A percentile compares a stretch with the other conserved stretches of the same genome.
phyloP scores from a whole-genome alignment of 805 yeast species.

The Hanseniaspora vineae region DNA sequence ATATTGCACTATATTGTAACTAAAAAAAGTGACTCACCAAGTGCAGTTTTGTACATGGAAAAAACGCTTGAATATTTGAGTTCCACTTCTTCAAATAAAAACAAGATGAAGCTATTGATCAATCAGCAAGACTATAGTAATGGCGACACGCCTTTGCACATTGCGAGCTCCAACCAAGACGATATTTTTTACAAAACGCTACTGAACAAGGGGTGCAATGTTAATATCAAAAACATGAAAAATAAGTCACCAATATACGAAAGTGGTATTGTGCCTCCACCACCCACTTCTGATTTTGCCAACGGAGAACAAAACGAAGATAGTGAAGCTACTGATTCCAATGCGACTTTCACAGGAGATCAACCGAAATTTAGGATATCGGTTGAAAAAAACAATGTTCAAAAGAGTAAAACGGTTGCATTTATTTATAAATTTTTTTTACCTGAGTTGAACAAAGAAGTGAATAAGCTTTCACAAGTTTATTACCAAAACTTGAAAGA shows the following conservation, averaged over 20 bases:
- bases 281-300: background rate
- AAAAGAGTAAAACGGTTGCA: background rate
- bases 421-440: background rate
- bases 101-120: background rate
- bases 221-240: constrained; percentile 7
- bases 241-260: background rate
- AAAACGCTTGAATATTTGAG: constrained; percentile 25
- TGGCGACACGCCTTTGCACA: constrained; percentile 1
- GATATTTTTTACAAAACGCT: constrained; percentile 5
- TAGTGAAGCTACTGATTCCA: background rate
- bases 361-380: too few relatives aligned
- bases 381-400: background rate
- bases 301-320: background rate
- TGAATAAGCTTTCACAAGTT: background rate
- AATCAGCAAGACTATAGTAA: background rate
- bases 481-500: background rate
- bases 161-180: constrained; percentile 1
- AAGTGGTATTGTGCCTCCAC: background rate
- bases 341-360: too few relatives aligned
- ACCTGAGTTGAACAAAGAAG: background rate
- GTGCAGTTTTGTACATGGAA: constrained; percentile 76
- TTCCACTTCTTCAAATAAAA: background rate
- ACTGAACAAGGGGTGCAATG: background rate
- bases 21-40: constrained; percentile 46
- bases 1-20: constrained; percentile 65